Conservation (phyloP, 1,284 basidiomycete genomes). For the Leccinum pallidistipes region DNA sequence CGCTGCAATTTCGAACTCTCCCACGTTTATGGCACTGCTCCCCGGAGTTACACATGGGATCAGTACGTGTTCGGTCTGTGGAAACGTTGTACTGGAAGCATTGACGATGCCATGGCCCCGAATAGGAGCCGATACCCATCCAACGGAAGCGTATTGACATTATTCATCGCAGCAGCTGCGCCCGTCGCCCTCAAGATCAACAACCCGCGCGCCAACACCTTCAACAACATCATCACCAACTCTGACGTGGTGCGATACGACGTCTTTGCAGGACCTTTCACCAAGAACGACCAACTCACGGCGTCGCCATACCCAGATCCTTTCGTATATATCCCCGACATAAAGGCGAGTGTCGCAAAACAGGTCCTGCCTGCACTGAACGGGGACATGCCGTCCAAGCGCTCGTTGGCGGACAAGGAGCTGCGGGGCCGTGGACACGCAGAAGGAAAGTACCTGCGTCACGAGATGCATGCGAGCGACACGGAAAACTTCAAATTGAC, state of each 20-base stretch:
- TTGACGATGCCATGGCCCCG: neutral
- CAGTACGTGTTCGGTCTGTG: constrained; percentile 40
- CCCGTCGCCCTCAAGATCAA: constrained; percentile 57
- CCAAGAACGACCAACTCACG: constrained; percentile 77
- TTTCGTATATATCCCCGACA: constrained; percentile 58
- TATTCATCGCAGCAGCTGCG: constrained; percentile 59
- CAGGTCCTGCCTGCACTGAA: constrained; percentile 44
- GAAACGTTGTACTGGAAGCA: neutral
- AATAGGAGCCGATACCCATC: constrained; percentile 63
- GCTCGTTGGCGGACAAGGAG: constrained; percentile 35
- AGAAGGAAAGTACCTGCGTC: constrained; percentile 27
- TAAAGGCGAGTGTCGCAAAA: constrained; percentile 49
- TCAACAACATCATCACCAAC: constrained; percentile 73
- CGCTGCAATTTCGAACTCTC: constrained; percentile 53
- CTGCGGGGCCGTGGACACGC: constrained; percentile 32
- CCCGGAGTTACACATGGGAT: constrained; percentile 67
- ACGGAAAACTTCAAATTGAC: constrained; percentile 44
- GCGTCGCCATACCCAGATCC: constrained; percentile 62
- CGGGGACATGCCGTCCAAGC: constrained; percentile 21
- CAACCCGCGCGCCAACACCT: constrained; percentile 56
- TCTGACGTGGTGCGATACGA: constrained; percentile 76
- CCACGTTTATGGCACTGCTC: constrained; percentile 64
- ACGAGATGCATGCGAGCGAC: constrained; percentile 26
- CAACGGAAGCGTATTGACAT: constrained; percentile 58
- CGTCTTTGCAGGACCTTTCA: constrained; percentile 68